Base-by-base conservation (phyloP, 2,329 filamentous ascomycete genomes). In the Paraconiothyrium brasiliense region DNA sequence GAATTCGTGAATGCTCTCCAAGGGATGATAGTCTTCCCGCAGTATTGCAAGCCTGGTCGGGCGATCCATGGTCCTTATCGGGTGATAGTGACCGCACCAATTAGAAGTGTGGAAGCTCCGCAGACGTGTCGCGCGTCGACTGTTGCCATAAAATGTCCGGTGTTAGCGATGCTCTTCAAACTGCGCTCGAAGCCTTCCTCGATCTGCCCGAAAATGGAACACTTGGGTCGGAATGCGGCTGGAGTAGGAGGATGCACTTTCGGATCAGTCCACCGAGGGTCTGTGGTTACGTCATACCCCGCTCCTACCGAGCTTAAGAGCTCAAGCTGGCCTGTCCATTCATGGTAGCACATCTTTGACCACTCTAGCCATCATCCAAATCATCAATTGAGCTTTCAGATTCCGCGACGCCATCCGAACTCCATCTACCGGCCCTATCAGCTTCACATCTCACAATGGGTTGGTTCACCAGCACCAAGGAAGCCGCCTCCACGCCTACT, bases 381-480 rank as follows among this genome's bases (percentile, higher is more conserved):
- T 30, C 30, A 50, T 54, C 51, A 41, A 47, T 54, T 54, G 35
- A 39, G 2, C 20, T 43, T 24, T 0, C 34, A n/a, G 8, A 7
- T 4, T 3, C 32, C 46, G 51, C 37, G 24, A 30, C 20, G 44
- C 41, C 34, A 32, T 24, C 43, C 13, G 30, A 48, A 39, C 32
- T 3, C 43, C 39, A n/a, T 9, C 24, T 1, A 2, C 8, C 37
- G 13, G 22, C 48, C 14, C 8, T 10, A 35, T 16, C 27, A 34
- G 20, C 32, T 37, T 39, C 34, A 55, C 8, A 47, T 27, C 11
- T 44, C 60, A 54, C 30, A 27, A 68, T 66, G 65, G 62, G 58
- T 51, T 62, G 46, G 41, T 66, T 68, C 57, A 54, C 57, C 57
- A 67, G 54, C 60, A 49, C 55, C 52, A 59, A 50, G 20, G 59